phyloP scores from a whole-genome alignment of 345 rosid genomes.

The Lenwebbia sp. region DNA sequence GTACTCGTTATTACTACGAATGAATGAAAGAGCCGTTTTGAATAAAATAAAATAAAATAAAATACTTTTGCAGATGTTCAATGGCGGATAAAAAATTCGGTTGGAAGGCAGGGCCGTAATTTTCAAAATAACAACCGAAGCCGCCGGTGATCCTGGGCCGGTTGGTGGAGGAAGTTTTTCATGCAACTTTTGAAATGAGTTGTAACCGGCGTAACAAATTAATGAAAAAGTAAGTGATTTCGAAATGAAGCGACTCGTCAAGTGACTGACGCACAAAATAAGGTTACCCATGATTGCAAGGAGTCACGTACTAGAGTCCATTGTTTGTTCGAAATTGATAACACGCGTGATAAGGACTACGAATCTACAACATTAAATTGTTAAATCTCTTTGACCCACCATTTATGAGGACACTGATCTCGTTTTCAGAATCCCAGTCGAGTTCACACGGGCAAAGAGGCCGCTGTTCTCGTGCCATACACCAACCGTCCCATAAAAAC shows the following conservation, averaged over 20 bases:
- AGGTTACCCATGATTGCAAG: not conserved
- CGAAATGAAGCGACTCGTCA: fast-evolving
- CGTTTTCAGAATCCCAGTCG: no score
- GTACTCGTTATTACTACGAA: no score
- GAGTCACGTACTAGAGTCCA: not conserved
- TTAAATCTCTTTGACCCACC: not conserved
- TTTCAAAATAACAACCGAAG: no score
- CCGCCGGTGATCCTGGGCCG: no score
- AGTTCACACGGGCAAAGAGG: not conserved
- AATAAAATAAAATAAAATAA: no score
- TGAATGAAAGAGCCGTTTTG: no score
- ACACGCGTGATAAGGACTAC: not conserved
- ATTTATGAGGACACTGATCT: no score
- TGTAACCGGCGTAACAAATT: fast-evolving
- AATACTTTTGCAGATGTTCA: not conserved
- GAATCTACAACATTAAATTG: not conserved
- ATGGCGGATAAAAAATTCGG: not conserved
- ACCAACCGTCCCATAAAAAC: not conserved
- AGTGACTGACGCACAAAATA: fast-evolving
- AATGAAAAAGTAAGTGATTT: not conserved
- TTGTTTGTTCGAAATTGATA: not conserved
- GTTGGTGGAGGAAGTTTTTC: not conserved
- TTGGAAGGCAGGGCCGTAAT: not conserved
- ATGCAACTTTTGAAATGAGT: no score
- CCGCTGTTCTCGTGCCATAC: not conserved